A percentile compares a stretch with the other conserved stretches of the same genome.
phyloP scores from a whole-genome alignment of 73 alveolate species.

The Paramecium octaurelia region DNA sequence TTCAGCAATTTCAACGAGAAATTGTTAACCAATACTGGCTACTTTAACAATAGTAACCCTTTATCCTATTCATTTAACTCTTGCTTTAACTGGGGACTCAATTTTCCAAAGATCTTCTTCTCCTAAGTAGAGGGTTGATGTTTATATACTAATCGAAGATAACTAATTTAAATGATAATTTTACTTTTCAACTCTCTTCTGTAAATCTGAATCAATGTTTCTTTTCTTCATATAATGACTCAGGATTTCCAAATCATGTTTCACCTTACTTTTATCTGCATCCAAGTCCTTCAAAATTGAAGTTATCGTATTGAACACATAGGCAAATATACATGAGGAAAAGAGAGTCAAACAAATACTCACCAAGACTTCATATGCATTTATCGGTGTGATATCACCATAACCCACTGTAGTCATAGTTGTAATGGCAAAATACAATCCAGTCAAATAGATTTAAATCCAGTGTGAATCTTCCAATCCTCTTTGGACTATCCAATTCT shows the following conservation, averaged over 20 bases:
- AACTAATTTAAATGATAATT: not conserved
- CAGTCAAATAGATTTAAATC: conserved; percentile 14
- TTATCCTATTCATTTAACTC: conserved; percentile 20
- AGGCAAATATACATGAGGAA: conserved; percentile 34
- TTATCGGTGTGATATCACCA: conserved; percentile 45
- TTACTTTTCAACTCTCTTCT: conserved; percentile 24
- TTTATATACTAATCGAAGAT: not conserved
- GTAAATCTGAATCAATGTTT: not conserved
- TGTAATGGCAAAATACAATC: conserved; percentile 41
- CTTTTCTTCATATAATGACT: conserved; percentile 10
- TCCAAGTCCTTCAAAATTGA: not conserved
- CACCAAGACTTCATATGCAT: conserved; percentile 6
- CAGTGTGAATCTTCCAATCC: not conserved
- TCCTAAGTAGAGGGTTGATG: not conserved
- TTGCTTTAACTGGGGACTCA: not conserved
- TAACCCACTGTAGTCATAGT: conserved; percentile 49
- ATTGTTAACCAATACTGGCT: not conserved
- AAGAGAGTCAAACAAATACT: not conserved
- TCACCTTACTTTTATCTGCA: not conserved
- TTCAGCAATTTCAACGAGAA: not conserved
- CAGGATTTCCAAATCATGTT: not conserved
- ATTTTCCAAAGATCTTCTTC: not conserved
- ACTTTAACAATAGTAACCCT: not conserved
- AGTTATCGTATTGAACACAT: conserved; percentile 28
- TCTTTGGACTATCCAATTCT: not conserved